These are phyloP conservation scores for Ettlia oleoabundans DNA, from an alignment of 139 green algal genomes.

Conservation along the genomic window DNA sequence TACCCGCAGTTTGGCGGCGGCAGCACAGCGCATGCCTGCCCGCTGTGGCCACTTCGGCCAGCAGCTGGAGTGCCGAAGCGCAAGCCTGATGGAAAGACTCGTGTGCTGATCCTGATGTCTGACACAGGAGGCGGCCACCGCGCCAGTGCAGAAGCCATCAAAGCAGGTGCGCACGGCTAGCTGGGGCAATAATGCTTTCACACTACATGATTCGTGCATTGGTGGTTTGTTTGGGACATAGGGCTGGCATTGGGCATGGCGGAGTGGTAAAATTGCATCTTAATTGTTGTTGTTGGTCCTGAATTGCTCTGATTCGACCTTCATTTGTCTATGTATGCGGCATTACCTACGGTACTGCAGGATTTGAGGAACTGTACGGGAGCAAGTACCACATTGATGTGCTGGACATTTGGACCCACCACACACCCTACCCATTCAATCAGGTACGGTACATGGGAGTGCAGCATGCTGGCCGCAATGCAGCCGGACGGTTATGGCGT, in stretches of 20 bases:
- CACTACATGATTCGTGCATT: not conserved
- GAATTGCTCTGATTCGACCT: no score
- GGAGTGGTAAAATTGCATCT: no score
- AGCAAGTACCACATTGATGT: constrained; percentile 84
- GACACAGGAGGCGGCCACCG: constrained; percentile 97
- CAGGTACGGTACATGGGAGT: constrained; percentile 16
- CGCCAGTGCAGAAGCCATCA: constrained; percentile 91
- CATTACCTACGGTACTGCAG: constrained; percentile 25
- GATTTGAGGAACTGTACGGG: constrained; percentile 89
- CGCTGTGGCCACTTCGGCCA: constrained; percentile 36
- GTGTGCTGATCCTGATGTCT: constrained; percentile 94
- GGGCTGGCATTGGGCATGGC: no score
- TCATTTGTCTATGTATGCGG: no score
- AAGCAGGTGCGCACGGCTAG: constrained; percentile 38
- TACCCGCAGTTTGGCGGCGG: constrained; percentile 34
- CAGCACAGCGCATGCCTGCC: constrained; percentile 11
- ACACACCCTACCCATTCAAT: constrained; percentile 92
- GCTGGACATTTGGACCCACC: constrained; percentile 94
- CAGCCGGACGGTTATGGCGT: not conserved
- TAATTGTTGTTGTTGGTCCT: no score
- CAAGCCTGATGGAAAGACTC: constrained; percentile 15
- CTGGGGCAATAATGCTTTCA: not conserved
- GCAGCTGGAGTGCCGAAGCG: not conserved
- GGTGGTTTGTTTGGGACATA: no score
- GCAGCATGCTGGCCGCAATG: not conserved